phyloP scores from a whole-genome alignment of 495 filamentous ascomycete species.

The Neurospora tetrasperma region DNA sequence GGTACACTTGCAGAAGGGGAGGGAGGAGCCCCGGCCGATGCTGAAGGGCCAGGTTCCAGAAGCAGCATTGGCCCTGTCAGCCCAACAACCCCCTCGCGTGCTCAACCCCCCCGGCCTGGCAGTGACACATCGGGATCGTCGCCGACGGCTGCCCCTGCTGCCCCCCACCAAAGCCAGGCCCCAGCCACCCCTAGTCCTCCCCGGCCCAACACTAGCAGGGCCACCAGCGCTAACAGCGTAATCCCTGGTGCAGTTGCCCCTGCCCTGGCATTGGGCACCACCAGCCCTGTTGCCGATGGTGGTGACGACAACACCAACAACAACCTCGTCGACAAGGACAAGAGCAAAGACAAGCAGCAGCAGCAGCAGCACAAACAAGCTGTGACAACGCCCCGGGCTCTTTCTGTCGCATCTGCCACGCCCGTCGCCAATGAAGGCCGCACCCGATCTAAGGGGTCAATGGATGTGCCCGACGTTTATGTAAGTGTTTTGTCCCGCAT shows the following conservation, averaged over 20 bases:
- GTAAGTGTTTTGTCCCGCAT: conserved; percentile 40
- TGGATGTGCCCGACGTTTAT: conserved; percentile 83
- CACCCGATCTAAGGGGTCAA: conserved; percentile 47
- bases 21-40: background rate
- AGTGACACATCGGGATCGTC: background rate
- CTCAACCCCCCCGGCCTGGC: background rate
- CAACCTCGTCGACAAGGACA: background rate
- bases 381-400: background rate
- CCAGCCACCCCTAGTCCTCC: conserved; percentile 7
- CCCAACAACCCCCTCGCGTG: background rate
- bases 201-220: background rate
- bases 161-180: conserved; percentile 24
- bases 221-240: conserved; percentile 4
- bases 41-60: background rate
- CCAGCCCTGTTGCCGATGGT: conserved; percentile 28
- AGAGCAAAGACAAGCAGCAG: background rate
- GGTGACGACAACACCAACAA: conserved; percentile 46
- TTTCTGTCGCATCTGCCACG: conserved; percentile 14
- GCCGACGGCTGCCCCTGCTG: background rate
- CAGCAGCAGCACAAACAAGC: background rate
- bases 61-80: background rate
- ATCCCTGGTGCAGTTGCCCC: conserved; percentile 14
- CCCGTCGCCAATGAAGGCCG: conserved; percentile 75
- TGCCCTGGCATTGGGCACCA: conserved; percentile 17
- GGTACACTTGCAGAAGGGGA: background rate